Evolutionary conservation across 2,329 filamentous ascomycete species (phyloP), one percentile per base, ranked within the genome.

Genomic region (Hirsutella minnesotensis): DNA sequence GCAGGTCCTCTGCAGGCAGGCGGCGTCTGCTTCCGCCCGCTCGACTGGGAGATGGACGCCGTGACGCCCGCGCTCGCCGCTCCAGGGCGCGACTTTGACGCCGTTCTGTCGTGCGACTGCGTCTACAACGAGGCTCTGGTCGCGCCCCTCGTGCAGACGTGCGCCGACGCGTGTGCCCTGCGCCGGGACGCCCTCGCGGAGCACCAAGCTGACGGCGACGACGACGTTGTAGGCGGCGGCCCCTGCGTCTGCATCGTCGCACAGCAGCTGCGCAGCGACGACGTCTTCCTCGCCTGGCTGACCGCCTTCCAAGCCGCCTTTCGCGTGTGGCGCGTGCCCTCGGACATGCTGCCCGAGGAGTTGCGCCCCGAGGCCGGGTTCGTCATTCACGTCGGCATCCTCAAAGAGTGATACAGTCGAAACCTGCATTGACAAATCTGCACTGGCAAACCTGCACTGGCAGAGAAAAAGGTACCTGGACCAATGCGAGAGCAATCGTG

Each of bases 71-170:
- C 53, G 3, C 58, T 75, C 24, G 65, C 65, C 2, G 58, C 13
- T 47, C 50, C 15, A 48, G 42, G 31, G 54, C 48, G 37, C 54
- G 71, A 73, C 44, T 82, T 92, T 50, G 83, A 94, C 54, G 63
- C 79, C 13, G 68, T 96, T 10, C 59, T 96, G 30, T 87, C 88
- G 4, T 94, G 87, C 56, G 92, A 98, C 61, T 95, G 89, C 61
- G 83, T 98, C 51, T 98, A 94, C 68, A 98, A 96, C 62, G 86
- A 95, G 50, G 77, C 83, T 3, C 73, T 96, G 3, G 77, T 96
- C 20, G 67, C 75, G 36, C 87, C 89, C 0, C 76, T 96, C 39
- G 84, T 92, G n/a, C 75, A 81, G 53, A 84, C 86, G 0, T 94
- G 86, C 58, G 77, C 70, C 5, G 84, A 94, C 48, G 72, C 80